Evolutionary conservation across 2,329 filamentous ascomycete genomes (phyloP).

Genomic region (Calonectria fujianensis): DNA sequence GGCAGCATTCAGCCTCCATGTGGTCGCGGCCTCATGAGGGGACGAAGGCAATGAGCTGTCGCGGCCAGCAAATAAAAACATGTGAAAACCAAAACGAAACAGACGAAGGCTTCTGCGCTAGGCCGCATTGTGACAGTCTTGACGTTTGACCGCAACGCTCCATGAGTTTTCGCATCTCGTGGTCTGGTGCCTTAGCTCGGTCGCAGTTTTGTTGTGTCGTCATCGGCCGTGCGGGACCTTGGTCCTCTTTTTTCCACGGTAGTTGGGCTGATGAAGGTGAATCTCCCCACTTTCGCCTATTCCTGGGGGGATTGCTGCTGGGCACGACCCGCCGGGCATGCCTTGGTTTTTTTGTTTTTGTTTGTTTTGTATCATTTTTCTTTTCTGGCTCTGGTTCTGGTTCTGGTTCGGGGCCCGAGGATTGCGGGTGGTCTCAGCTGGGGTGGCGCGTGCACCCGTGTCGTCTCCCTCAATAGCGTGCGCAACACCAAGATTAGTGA

Average conservation of each 20-base stretch:
- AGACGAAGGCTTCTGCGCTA: background rate
- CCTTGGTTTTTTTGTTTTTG: background rate
- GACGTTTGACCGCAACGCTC: background rate
- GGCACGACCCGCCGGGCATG: constrained; percentile 11
- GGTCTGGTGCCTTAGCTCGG: constrained; percentile 14
- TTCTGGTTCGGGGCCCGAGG: background rate
- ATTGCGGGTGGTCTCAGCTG: constrained; percentile 17
- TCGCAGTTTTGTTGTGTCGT: constrained; percentile 29
- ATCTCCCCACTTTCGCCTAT: constrained; percentile 17
- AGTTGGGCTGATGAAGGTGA: constrained; percentile 1
- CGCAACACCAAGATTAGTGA: background rate
- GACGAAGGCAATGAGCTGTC: constrained; percentile 2
- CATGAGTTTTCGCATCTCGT: constrained; percentile 21
- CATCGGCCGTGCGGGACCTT: constrained; percentile 14
- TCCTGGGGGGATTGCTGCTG: constrained; percentile 10
- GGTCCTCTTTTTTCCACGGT: background rate
- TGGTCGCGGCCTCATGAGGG: background rate
- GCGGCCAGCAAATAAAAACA: background rate
- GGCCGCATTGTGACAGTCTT: background rate
- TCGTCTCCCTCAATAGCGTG: constrained; percentile 6
- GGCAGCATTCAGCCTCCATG: constrained; percentile 10
- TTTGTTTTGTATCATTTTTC: constrained; percentile 17
- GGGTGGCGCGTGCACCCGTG: background rate
- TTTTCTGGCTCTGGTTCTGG: background rate
- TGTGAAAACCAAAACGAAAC: background rate